A percentile compares a stretch with the other conserved stretches of the same genome.
Conservation (phyloP, 148 eudicot genomes). For the Vaccinium vitisidaea region DNA sequence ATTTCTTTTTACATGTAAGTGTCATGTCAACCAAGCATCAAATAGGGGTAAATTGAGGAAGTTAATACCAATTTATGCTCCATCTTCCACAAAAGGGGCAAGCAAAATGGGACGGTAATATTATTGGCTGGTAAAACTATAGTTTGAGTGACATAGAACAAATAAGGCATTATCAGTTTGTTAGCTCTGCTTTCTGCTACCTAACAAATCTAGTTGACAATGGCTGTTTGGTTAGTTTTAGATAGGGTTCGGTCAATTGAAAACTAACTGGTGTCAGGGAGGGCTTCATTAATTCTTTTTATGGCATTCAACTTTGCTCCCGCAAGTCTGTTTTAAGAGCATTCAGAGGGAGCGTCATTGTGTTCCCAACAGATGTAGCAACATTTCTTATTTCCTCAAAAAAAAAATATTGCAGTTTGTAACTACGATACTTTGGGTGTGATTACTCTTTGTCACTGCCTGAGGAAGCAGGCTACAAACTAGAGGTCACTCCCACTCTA, state of each 20-base stretch:
- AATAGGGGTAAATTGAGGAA: too few relatives aligned
- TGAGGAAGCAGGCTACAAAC: background rate
- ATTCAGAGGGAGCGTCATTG: background rate
- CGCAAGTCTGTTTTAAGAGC: background rate
- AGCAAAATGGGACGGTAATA: background rate
- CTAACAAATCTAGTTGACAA: background rate
- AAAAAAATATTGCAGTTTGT: background rate
- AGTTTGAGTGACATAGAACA: background rate
- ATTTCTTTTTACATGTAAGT: too few relatives aligned
- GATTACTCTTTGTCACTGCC: background rate
- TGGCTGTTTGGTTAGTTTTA: background rate
- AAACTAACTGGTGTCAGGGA: background rate
- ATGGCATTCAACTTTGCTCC: background rate
- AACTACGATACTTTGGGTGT: background rate
- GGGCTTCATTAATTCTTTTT: background rate
- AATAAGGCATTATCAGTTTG: background rate
- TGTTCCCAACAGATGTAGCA: background rate
- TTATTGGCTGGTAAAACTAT: conserved; percentile 6
- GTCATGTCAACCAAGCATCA: too few relatives aligned
- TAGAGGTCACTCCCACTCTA: too few relatives aligned
- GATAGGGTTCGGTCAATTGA: background rate
- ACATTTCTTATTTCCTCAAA: background rate
- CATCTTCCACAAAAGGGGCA: too few relatives aligned
- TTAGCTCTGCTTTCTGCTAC: background rate
- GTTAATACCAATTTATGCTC: too few relatives aligned